Evolutionary conservation across 2,329 filamentous ascomycete genomes (phyloP).

Genomic region (Cyanodermella asteris): DNA sequence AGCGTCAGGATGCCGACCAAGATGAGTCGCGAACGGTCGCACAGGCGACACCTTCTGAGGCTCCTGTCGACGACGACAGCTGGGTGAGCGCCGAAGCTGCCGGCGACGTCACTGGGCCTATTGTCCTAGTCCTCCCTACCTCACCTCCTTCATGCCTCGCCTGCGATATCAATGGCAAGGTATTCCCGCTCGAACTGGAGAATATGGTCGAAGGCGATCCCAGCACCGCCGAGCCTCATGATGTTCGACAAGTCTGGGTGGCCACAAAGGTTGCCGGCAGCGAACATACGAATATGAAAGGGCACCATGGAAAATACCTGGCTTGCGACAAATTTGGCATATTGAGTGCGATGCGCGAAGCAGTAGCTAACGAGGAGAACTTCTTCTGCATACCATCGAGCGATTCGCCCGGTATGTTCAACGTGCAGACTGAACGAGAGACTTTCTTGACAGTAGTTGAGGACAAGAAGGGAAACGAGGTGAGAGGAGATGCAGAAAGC

Average conservation of each 20-base stretch:
- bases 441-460: slow-evolving; percentile 46
- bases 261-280: slow-evolving; percentile 66
- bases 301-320: slow-evolving; percentile 66
- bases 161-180: slow-evolving; percentile 66
- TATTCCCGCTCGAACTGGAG: slow-evolving; percentile 63
- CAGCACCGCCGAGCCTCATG: slow-evolving; percentile 76
- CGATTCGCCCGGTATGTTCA: slow-evolving; percentile 49
- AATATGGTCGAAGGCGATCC: slow-evolving; percentile 73
- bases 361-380: slow-evolving; percentile 64
- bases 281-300: slow-evolving; percentile 67
- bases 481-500: slow-evolving; percentile 53
- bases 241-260: slow-evolving; percentile 90
- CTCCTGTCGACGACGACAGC: slow-evolving; percentile 44
- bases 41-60: slow-evolving; percentile 13
- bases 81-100: slow-evolving; percentile 72
- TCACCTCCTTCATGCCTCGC: slow-evolving; percentile 53
- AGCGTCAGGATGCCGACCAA: slow-evolving; percentile 39
- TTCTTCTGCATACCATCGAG: slow-evolving; percentile 43
- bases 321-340: slow-evolving; percentile 67
- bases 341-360: slow-evolving; percentile 55
- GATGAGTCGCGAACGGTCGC: slow-evolving; percentile 10
- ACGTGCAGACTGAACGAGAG: slow-evolving; percentile 49
- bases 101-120: slow-evolving; percentile 56
- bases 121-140: slow-evolving; percentile 64
- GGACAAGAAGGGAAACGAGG: slow-evolving; percentile 28